phyloP scores from a whole-genome alignment of 352 stramenopile genomes.

The Globisporangium abappressorium region DNA sequence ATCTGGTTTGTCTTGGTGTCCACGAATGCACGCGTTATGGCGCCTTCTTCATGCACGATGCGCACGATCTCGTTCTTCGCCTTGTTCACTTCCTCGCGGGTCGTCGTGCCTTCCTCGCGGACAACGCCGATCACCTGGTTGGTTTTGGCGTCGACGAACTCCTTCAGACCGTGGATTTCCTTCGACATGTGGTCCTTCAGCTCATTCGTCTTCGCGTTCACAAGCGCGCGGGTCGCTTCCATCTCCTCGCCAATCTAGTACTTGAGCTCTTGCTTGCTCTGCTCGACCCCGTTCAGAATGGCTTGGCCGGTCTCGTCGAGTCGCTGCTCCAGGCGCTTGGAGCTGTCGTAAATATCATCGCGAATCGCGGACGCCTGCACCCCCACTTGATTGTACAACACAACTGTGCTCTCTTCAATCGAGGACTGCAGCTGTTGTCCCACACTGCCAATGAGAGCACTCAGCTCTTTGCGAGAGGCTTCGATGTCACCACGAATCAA shows the following conservation, averaged over 20 bases:
- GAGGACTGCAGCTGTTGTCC: neutral
- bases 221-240: conserved; percentile 2
- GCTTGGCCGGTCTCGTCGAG: neutral
- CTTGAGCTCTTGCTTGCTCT: conserved; percentile 2
- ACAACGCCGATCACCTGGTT: neutral
- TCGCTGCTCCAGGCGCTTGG: neutral
- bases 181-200: too few relatives aligned
- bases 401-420: neutral
- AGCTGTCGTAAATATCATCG: conserved; percentile 4
- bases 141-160: neutral
- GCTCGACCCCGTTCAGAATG: neutral
- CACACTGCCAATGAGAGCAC: too few relatives aligned
- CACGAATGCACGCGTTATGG: too few relatives aligned
- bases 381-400: neutral
- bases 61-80: too few relatives aligned
- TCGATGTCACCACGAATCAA: neutral
- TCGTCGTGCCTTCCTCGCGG: too few relatives aligned
- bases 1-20: too few relatives aligned
- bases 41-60: too few relatives aligned
- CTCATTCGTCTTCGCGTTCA: neutral
- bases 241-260: conserved; percentile 3
- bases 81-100: too few relatives aligned
- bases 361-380: neutral
- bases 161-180: too few relatives aligned
- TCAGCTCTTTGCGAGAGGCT: neutral